Evolutionary conservation across 2,329 filamentous ascomycete species (phyloP).

Genomic region (Venturiaceae sp.): DNA sequence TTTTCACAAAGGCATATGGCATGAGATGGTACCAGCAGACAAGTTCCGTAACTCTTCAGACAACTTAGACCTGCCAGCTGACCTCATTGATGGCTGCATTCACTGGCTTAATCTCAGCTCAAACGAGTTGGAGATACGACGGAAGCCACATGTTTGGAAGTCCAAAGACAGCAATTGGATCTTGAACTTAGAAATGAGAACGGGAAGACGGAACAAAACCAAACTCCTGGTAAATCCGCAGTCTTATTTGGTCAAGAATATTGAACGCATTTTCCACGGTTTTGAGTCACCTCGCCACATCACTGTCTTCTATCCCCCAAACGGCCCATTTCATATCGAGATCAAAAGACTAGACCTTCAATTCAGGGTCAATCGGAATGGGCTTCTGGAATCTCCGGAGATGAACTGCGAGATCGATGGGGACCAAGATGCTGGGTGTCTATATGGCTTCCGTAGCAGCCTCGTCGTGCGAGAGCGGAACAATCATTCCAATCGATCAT

Average conservation of each 20-base stretch:
- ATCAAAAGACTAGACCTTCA: conserved; percentile 42
- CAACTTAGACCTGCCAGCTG: conserved; percentile 39
- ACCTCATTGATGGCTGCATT: conserved; percentile 41
- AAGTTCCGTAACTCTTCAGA: conserved; percentile 15
- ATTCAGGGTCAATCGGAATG: conserved; percentile 39
- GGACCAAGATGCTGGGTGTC: conserved; percentile 49
- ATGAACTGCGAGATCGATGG: conserved; percentile 43
- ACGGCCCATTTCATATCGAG: conserved; percentile 32
- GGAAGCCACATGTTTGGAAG: conserved; percentile 31
- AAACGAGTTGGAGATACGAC: conserved; percentile 43
- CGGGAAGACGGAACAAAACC: conserved; percentile 18
- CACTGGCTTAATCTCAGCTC: conserved; percentile 49
- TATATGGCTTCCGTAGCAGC: conserved; percentile 50
- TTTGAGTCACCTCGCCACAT: conserved; percentile 40
- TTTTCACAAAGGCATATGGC: conserved; percentile 11
- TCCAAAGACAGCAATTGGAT: conserved; percentile 28
- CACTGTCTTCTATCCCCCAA: conserved; percentile 35
- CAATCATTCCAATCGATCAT: conserved; percentile 33
- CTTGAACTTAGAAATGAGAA: conserved; percentile 21
- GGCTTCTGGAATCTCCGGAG: conserved; percentile 38
- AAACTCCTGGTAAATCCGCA: conserved; percentile 39
- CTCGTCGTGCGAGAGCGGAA: conserved; percentile 42
- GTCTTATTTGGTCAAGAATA: conserved; percentile 26
- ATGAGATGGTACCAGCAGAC: conserved; percentile 25
- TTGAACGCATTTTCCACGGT: conserved; percentile 36